Evolutionary conservation across 1,139 yeast species (phyloP).

Genomic region (Blastobotrys niveus): DNA sequence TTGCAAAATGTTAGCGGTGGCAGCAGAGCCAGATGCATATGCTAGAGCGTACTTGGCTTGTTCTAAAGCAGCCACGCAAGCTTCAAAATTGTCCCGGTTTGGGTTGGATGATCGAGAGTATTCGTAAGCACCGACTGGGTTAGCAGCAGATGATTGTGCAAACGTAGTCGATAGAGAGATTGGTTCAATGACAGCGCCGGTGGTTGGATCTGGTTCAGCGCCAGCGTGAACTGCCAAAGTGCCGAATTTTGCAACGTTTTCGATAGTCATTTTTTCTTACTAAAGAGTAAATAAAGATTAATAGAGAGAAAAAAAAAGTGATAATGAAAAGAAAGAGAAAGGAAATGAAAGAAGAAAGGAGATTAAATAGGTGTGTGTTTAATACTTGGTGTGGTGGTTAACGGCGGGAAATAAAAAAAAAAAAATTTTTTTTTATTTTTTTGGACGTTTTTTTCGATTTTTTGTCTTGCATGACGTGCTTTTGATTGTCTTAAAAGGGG

Average conservation of each 20-base stretch:
- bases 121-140: conserved; percentile 75
- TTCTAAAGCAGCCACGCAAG: conserved; percentile 75
- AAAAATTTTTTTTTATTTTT: background rate
- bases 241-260: conserved; percentile 42
- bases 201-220: conserved; percentile 61
- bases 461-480: conserved; percentile 8
- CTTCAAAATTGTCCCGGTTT: conserved; percentile 77
- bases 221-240: conserved; percentile 86
- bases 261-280: conserved; percentile 8
- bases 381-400: background rate
- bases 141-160: conserved; percentile 72
- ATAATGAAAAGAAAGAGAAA: background rate
- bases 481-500: too few species aligned
- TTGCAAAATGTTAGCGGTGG: conserved; percentile 75
- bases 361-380: background rate
- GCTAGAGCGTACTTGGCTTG: conserved; percentile 74
- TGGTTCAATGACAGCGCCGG: conserved; percentile 87
- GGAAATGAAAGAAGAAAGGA: background rate
- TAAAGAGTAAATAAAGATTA: background rate
- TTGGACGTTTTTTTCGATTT: background rate
- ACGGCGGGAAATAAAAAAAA: background rate
- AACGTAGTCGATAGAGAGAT: conserved; percentile 81
- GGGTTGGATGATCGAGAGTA: conserved; percentile 88
- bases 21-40: conserved; percentile 79
- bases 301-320: background rate